Evolutionary conservation across 768 basidiomycete genomes (phyloP).

Genomic region (Serpula lacrymans): DNA sequence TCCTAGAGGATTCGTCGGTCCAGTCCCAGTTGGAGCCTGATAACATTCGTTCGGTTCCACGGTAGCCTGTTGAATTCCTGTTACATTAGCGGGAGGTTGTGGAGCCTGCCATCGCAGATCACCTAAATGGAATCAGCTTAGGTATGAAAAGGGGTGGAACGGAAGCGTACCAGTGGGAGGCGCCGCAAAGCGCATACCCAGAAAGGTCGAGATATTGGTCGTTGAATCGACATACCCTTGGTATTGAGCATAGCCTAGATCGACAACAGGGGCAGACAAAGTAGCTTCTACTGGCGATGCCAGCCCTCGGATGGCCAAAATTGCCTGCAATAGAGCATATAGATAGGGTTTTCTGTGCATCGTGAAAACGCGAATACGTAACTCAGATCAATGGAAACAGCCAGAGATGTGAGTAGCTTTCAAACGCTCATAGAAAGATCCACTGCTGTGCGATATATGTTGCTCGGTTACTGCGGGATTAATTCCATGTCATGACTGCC

Average conservation of each 20-base stretch:
- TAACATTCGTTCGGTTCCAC: not conserved
- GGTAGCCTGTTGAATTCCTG: not conserved
- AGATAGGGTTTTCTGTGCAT: too few species aligned
- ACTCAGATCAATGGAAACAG: too few species aligned
- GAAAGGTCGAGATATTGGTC: constrained; percentile 33
- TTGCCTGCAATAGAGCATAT: not conserved
- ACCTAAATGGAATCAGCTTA: not conserved
- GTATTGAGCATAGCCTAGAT: constrained; percentile 45
- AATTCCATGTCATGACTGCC: too few species aligned
- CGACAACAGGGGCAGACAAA: constrained; percentile 30
- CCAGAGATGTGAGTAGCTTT: too few species aligned
- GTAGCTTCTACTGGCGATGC: not conserved
- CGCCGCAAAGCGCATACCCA: constrained; percentile 39
- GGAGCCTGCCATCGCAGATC: not conserved
- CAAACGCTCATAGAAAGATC: too few species aligned
- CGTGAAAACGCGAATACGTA: too few species aligned
- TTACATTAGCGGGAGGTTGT: not conserved
- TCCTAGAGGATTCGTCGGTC: constrained; percentile 20
- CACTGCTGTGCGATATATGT: too few species aligned
- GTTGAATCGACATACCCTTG: constrained; percentile 35
- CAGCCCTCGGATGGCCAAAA: not conserved
- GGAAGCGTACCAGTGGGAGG: constrained; percentile 38
- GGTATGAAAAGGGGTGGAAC: too few species aligned
- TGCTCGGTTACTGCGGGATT: too few species aligned
- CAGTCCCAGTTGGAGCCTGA: constrained; percentile 15